Evolutionary conservation across 2,329 filamentous ascomycete species (phyloP), one percentile per base, ranked within the genome.

Genomic region (Verticillium alfalfae): DNA sequence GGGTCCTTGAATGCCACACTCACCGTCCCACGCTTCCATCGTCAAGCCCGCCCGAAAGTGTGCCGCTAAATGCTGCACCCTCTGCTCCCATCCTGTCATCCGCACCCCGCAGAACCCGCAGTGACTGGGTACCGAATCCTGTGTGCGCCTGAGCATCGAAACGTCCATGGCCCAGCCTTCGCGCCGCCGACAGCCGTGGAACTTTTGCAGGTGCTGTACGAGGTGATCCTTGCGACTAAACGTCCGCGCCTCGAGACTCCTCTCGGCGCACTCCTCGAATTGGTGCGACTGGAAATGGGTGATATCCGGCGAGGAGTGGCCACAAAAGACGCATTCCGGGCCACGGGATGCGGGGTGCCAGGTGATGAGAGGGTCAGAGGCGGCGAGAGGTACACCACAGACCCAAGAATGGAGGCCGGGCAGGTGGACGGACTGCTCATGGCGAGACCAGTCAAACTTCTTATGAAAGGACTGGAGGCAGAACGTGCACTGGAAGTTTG

Each of bases 361-460:
- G 2, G 83, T 76, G 0, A 81, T 75, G 1, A 79, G 71, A 0
- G 84, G 68, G 60, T 75, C 70, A n/a, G 69, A 67, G 1, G 67
- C 61, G 1, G 69, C 66, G 3, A 74, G 62, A 4, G 75, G 75
- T 1, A 73, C 76, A 0, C 78, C 78, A 65, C 85, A 88, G 5
- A 85, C 77, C 79, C 79, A 84, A 5, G 45, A 52, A 18, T 52
- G 45, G 16, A 52, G 45, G 9, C 45, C 45, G 5, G 80, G 71
- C 1, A 82, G 68, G 64, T 84, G 81, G 3, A 84, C 71, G 1
- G 80, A 80, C 49, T 81, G 75, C 62, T 84, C 82, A 64, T 84
- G 82, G 1, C 82, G 73, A 13, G 73, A 69, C 74, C 75, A 77
- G 60, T 79, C 77, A 59, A 76, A 76, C 52, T 73, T 75, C 59